Base-by-base conservation (phyloP, 139 green algal species). In the Chlorella sp. region DNA sequence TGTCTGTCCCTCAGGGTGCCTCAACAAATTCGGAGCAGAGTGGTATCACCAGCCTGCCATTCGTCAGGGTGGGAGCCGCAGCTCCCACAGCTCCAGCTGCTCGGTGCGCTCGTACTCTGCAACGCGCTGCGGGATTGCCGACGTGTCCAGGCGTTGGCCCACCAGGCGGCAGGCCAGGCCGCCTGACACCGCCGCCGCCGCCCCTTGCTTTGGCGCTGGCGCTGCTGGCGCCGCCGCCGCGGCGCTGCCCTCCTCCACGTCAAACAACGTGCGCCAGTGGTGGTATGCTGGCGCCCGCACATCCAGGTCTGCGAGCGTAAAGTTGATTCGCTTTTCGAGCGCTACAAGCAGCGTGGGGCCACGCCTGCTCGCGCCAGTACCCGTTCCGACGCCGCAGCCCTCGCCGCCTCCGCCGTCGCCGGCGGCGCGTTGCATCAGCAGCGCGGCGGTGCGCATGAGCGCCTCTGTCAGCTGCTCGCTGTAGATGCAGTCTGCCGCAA, bases 81-180 rank as follows among this genome's bases (percentile, higher is more conserved):
- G 51, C 50, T 79, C 48, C 73, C 73, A 79, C 38, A 79, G 50
- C 50, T 79, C 73, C 0, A 79, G 29, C 8, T 79, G 58, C 2
- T 48, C 19, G 17, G 38, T 58, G 25, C 73, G 61, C n/a, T 66
- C 48, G 21, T 60, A 73, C 12, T 71, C 29, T n/a, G 38, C 27
- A 12, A 73, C 27, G 6, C 1, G 3, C 40, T 73, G 73, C 3
- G 73, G 73, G 3, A 79, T 46, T 8, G 14, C 4, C 19, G 7
- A 29, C 48, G 67, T 38, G 1, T 79, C 63, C 19, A 79, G 6
- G 29, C 50, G 62, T 9, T 63, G n/a, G 2, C 73, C 73, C 36
- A 66, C n/a, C 36, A 78, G 25, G 3, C 60, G 60, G 19, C 62
- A 59, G 25, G 60, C 2, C 27, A 2, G 0, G 31, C 46, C 65